phyloP scores from a whole-genome alignment of 805 yeast species.

The Kluyveromyces aestuarii region DNA sequence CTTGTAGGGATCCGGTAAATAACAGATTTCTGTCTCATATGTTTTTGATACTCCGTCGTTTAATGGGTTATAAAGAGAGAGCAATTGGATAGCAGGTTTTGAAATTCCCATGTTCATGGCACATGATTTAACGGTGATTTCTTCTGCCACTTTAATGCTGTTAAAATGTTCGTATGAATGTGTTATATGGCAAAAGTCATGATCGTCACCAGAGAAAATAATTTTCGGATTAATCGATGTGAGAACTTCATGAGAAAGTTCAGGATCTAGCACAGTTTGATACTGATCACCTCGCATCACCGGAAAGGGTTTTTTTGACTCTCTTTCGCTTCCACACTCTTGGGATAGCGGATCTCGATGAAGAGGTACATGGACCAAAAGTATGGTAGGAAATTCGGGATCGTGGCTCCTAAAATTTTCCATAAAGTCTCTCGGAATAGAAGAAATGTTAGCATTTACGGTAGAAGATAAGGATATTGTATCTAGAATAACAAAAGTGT shows the following conservation, averaged over 20 bases:
- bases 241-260: constrained; percentile 50
- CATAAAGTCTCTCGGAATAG: constrained; percentile 45
- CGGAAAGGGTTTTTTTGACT: constrained; percentile 57
- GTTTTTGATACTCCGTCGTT: constrained; percentile 15
- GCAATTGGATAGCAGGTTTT: constrained; percentile 77
- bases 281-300: constrained; percentile 72
- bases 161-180: constrained; percentile 35
- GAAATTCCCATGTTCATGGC: constrained; percentile 90
- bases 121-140: constrained; percentile 79
- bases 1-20: constrained; percentile 45
- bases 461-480: constrained; percentile 72
- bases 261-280: constrained; percentile 74
- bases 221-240: constrained; percentile 52
- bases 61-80: constrained; percentile 51
- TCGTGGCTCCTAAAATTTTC: constrained; percentile 26
- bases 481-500: constrained; percentile 69
- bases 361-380: constrained; percentile 84
- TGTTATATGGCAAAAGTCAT: constrained; percentile 78
- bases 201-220: constrained; percentile 91
- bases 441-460: constrained; percentile 34
- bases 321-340: constrained; percentile 71
- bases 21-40: constrained; percentile 42
- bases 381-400: constrained; percentile 45
- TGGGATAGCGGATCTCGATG: constrained; percentile 56
- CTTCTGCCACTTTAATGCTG: constrained; percentile 38